Base-by-base conservation (phyloP, 345 rosid species). In the Citrus cavaleriei region DNA sequence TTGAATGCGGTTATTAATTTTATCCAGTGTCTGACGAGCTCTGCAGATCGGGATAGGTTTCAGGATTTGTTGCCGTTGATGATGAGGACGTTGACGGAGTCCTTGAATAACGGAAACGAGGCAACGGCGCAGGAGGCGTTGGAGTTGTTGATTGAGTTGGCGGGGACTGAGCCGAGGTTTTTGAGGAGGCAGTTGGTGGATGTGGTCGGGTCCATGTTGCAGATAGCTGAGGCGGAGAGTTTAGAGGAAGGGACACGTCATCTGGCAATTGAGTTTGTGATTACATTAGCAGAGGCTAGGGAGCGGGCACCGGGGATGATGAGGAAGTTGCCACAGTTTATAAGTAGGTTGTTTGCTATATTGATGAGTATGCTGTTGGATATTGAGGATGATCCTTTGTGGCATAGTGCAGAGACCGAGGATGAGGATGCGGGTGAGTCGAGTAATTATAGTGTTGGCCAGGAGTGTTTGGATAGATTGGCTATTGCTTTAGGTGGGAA, bases 241-340 rank as follows among this genome's bases (percentile, higher is more conserved):
- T 83, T 97, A 18, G 99, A 97, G 82, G 99, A 97, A 79, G 95
- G 98, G 38, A 97, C 98, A 0, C 75, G 99, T 8, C 98, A 97
- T 37, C 81, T 97, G 79, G 99, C 99, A 0, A 85, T 97, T 66
- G 99, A 97, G 90, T 97, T 97, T 81, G 95, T 97, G 72, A 90
- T 97, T 1, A 97, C 99, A 2, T 80, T 97, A 9, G 98, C 99
- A 0, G 99, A 97, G 87, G 98, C 99, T 5, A 88, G 99, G 74
- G 99, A 97, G 82, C 92, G 98, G 73, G 99, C 99, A 5, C 99
- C 99, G 0, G 99, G 99, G 78, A 97, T 97, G 99, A 92, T 97
- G 90, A 93, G 99, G 89, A 97, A 94, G 83, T 84, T 97, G 58
- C 99, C 99, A 0, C 99, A 97, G 88, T 97, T 97, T 74, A 91